phyloP scores from a whole-genome alignment of 1,284 basidiomycete genomes.

The Ustilago xerochloae region DNA sequence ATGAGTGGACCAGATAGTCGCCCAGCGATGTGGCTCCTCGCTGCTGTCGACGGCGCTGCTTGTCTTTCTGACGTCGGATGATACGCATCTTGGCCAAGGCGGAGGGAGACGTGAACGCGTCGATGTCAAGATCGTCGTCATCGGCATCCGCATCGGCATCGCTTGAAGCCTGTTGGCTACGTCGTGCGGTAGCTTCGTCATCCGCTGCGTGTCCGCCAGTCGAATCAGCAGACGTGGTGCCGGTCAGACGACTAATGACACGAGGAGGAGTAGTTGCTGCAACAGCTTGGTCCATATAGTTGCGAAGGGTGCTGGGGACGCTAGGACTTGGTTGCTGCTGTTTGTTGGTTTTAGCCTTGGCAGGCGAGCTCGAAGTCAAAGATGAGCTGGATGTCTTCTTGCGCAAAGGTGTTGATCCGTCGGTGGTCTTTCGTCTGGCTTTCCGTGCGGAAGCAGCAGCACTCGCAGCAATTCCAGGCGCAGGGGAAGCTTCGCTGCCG shows the following conservation, averaged over 20 bases:
- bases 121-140: constrained; percentile 26
- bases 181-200: constrained; percentile 14
- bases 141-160: constrained; percentile 10
- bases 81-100: constrained; percentile 43
- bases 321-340: constrained; percentile 8
- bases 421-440: constrained; percentile 36
- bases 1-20: constrained; percentile 12
- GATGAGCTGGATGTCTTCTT: constrained; percentile 26
- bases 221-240: constrained; percentile 20
- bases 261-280: constrained; percentile 46
- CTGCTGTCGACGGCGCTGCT: constrained; percentile 20
- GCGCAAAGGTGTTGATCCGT: constrained; percentile 25
- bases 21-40: constrained; percentile 3
- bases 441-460: constrained; percentile 35
- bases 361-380: constrained; percentile 5
- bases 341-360: constrained; percentile 1
- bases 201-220: constrained; percentile 22
- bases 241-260: constrained; percentile 27
- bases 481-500: constrained; percentile 69
- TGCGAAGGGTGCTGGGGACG: constrained; percentile 16
- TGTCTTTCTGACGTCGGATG: constrained; percentile 22
- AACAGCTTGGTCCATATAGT: constrained; percentile 55
- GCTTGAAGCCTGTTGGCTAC: neutral
- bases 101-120: constrained; percentile 32
- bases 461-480: constrained; percentile 28